Percentiles rank a stretch among this genome's conserved stretches.
Evolutionary conservation across 805 yeast species (phyloP).

Genomic region (Metschnikowia gelsemii): DNA sequence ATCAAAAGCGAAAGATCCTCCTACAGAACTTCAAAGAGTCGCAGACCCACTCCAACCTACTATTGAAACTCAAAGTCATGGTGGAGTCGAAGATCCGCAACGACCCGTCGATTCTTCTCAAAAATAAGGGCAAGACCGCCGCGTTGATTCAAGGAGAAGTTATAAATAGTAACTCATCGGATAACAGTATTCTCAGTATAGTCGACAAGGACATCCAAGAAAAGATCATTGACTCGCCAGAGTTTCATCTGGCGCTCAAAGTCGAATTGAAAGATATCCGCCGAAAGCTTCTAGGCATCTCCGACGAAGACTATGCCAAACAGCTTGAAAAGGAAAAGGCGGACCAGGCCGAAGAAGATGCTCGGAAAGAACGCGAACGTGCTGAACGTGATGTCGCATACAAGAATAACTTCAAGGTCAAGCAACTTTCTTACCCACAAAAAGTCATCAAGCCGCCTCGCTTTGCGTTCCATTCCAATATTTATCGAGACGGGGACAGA

Average conservation of each 20-base stretch:
- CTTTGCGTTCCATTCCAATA: slow-evolving; percentile 24
- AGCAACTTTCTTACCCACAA: slow-evolving; percentile 23
- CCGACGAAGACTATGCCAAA: slow-evolving; percentile 40
- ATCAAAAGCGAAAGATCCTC: slow-evolving; percentile 42
- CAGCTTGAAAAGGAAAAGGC: slow-evolving; percentile 26
- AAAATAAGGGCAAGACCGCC: slow-evolving; percentile 50
- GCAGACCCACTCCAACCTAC: slow-evolving; percentile 41
- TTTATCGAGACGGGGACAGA: slow-evolving; percentile 7
- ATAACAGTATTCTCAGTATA: slow-evolving; percentile 33
- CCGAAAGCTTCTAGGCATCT: slow-evolving; percentile 32
- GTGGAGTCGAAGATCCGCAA: slow-evolving; percentile 46
- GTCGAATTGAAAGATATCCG: slow-evolving; percentile 35
- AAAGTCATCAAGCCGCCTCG: slow-evolving; percentile 38
- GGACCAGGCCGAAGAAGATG: slow-evolving; percentile 17
- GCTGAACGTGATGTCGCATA: slow-evolving; percentile 23
- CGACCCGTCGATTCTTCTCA: slow-evolving; percentile 47
- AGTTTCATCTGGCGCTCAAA: slow-evolving; percentile 34
- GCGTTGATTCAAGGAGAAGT: slow-evolving; percentile 55
- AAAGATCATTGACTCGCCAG: slow-evolving; percentile 42
- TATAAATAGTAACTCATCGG: slow-evolving; percentile 24
- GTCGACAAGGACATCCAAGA: slow-evolving; percentile 47
- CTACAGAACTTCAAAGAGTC: slow-evolving; percentile 44
- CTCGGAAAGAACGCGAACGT: slow-evolving; percentile 19
- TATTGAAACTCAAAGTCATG: slow-evolving; percentile 40
- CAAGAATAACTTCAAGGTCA: slow-evolving; percentile 31